A percentile compares a stretch with the other conserved stretches of the same genome.
phyloP scores from a whole-genome alignment of 2,329 filamentous ascomycete species.

The Fusarium drepaniforme region DNA sequence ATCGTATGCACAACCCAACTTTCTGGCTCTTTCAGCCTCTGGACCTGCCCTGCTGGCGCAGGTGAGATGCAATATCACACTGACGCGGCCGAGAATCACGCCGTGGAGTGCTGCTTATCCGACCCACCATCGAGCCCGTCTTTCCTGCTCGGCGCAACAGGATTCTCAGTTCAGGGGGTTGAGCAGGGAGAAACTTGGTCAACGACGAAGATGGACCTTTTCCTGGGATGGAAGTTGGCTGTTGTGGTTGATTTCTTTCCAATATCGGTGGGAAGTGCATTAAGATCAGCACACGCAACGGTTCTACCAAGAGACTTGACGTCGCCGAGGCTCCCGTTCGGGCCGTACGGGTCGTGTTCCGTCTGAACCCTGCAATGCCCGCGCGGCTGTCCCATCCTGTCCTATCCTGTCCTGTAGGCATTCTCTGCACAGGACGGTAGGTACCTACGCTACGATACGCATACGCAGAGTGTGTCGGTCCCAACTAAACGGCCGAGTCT shows the following conservation, averaged over 20 bases:
- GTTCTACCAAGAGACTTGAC: constrained; percentile 5
- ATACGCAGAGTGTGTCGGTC: background rate
- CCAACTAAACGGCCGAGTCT: background rate
- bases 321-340: constrained; percentile 11
- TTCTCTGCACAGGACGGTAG: background rate
- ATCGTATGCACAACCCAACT: constrained; percentile 13
- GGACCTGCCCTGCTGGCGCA: constrained; percentile 26
- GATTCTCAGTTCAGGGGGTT: constrained; percentile 23
- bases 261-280: constrained; percentile 5
- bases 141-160: background rate
- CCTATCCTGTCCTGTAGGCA: background rate
- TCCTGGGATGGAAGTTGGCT: background rate
- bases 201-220: background rate
- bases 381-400: background rate
- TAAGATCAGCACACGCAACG: constrained; percentile 22
- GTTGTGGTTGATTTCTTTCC: constrained; percentile 5
- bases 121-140: constrained; percentile 25
- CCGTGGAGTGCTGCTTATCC: constrained; percentile 39
- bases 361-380: constrained; percentile 14
- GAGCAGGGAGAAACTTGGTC: constrained; percentile 1
- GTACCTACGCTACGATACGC: constrained; percentile 6
- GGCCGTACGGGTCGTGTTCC: constrained; percentile 33
- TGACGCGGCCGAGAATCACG: constrained; percentile 41
- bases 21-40: constrained; percentile 18
- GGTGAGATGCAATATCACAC: constrained; percentile 36